These are phyloP conservation scores for Tetrapisispora iriomotensis DNA, from an alignment of 805 yeast genomes.

Conservation along the genomic window DNA sequence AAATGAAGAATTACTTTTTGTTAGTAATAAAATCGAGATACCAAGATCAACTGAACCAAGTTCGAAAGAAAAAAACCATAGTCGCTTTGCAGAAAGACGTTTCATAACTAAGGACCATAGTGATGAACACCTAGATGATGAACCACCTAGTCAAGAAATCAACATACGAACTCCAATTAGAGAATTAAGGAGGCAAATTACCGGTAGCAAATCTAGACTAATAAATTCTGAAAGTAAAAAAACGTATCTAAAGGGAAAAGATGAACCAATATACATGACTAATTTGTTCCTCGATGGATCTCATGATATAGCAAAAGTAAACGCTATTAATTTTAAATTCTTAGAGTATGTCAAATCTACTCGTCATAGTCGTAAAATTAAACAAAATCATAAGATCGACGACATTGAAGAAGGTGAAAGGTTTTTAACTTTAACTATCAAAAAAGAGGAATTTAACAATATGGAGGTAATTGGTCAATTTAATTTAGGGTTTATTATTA, in stretches of 20 bases:
- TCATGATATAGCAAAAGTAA: not conserved
- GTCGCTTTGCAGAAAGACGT: no score
- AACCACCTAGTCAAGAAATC: constrained; percentile 8
- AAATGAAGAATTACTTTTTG: constrained; percentile 13
- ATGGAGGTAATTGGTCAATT: constrained; percentile 91
- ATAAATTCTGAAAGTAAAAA: not conserved
- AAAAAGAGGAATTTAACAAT: constrained; percentile 58
- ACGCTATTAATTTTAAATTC: not conserved
- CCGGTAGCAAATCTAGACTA: not conserved
- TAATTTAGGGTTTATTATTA: constrained; percentile 88
- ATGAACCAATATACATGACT: not conserved
- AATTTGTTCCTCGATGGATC: not conserved
- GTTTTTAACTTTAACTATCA: constrained; percentile 47
- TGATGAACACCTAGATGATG: not conserved
- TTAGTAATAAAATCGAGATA: not conserved
- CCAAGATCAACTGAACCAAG: not conserved
- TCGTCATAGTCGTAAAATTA: constrained; percentile 1
- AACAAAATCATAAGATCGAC: constrained; percentile 30
- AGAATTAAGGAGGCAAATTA: not conserved
- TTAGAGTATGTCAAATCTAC: not conserved
- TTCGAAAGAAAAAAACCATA: no score
- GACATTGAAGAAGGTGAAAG: constrained; percentile 46
- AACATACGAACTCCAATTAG: constrained; percentile 11
- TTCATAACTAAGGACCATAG: not conserved
- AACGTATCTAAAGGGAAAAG: not conserved